phyloP scores from a whole-genome alignment of 1,284 basidiomycete species.

The Tilletia indica region DNA sequence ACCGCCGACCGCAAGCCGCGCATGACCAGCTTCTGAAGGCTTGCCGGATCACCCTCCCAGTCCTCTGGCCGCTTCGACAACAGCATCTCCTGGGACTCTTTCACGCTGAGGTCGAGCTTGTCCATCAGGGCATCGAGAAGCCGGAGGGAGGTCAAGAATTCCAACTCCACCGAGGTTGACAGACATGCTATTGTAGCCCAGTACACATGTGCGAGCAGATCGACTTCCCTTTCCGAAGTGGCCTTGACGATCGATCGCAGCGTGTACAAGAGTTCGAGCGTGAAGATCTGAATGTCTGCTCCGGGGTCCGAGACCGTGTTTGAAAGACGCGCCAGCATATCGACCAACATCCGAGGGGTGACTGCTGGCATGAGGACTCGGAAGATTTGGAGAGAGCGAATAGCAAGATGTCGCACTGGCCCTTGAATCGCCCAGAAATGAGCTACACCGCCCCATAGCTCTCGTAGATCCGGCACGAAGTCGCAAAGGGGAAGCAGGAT shows the following conservation, averaged over 20 bases:
- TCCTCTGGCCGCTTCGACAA: slow-evolving; percentile 69
- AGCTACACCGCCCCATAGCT: slow-evolving; percentile 77
- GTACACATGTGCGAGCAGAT: slow-evolving; percentile 72
- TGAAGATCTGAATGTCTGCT: slow-evolving; percentile 75
- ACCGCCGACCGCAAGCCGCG: slow-evolving; percentile 76
- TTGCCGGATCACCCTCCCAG: slow-evolving; percentile 63
- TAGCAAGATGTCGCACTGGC: slow-evolving; percentile 79
- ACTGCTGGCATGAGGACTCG: slow-evolving; percentile 75
- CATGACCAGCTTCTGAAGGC: slow-evolving; percentile 73
- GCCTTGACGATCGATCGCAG: slow-evolving; percentile 64
- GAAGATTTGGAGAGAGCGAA: slow-evolving; percentile 86
- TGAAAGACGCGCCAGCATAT: slow-evolving; percentile 77
- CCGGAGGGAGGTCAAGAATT: slow-evolving; percentile 71
- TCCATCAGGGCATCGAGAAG: slow-evolving; percentile 71
- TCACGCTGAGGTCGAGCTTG: slow-evolving; percentile 72
- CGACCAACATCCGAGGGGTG: slow-evolving; percentile 71
- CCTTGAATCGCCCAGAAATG: slow-evolving; percentile 82
- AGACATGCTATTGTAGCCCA: slow-evolving; percentile 82
- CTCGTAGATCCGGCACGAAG: slow-evolving; percentile 64
- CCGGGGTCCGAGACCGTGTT: slow-evolving; percentile 74
- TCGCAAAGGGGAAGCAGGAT: neutral
- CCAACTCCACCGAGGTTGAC: slow-evolving; percentile 76
- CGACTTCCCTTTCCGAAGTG: neutral
- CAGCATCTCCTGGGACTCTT: slow-evolving; percentile 66
- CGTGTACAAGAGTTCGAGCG: slow-evolving; percentile 77